Evolutionary conservation across 2,329 filamentous ascomycete species (phyloP), one percentile per base, ranked within the genome.

Genomic region (Aureobasidium sp.): DNA sequence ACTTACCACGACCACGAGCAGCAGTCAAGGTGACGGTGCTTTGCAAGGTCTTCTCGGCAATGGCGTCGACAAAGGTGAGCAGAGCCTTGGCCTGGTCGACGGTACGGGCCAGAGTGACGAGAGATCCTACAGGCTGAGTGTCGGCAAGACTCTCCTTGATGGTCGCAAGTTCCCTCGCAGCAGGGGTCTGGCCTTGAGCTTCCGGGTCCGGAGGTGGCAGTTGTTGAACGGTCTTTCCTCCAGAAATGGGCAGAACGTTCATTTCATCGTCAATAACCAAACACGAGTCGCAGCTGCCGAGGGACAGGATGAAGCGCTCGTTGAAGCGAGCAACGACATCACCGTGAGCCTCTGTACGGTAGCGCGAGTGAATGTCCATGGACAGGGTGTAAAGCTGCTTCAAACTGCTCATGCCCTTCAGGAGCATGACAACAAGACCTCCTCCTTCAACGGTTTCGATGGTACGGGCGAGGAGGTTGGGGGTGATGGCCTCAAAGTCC

Each of bases 371-470:
- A 55, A 97, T 89, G 71, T 99, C 95, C 95, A 99, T 99, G 34
- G 90, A 92, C 72, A 99, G 75, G 51, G 91, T 96, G 78, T 97
- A 99, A 1, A 99, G 84, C 78, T 99, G 94, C 77, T 96, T 96
- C 79, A 99, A 79, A 74, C 91, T 97, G 75, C 82, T 94, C 91
- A 99, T 97, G 65, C 92, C 91, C 81, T 97, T 97, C 64, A 99
- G 79, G 65, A 99, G 80, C 67, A 99, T 78, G 48, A 99, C 81
- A 1, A 97, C 93, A 69, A 99, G 75, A 27, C 94, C 94, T 66
- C 94, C 94, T 67, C 95, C 94, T 75, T 99, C 93, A 5, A 99
- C 95, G 0, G 95, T 99, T 78, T 99, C 95, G 68, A 99, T 90
- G 0, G 92, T 97, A 65, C 93, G 85, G 25, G 94, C 94, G 36